Evolutionary conservation across 2,329 filamentous ascomycete species (phyloP).

Genomic region (Paracamarosporium sp.): DNA sequence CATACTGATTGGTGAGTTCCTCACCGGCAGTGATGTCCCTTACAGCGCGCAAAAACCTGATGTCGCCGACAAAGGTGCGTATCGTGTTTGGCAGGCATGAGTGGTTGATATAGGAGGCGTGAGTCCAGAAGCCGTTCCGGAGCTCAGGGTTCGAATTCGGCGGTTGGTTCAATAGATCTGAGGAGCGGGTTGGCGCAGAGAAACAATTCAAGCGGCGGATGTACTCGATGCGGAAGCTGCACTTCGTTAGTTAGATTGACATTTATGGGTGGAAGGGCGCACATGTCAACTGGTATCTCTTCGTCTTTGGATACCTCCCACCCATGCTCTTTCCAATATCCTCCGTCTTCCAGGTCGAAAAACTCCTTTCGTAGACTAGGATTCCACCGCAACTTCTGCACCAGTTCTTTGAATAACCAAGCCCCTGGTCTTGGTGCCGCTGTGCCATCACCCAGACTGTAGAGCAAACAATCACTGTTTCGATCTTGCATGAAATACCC

Average conservation of each 20-base stretch:
- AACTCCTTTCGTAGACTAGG: slow-evolving; percentile 38
- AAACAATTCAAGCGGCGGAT: slow-evolving; percentile 57
- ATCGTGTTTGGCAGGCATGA: slow-evolving; percentile 49
- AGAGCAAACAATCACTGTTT: slow-evolving; percentile 25
- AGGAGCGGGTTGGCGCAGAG: slow-evolving; percentile 36
- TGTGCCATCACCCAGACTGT: slow-evolving; percentile 32
- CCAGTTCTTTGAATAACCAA: slow-evolving; percentile 49
- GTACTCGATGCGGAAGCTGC: slow-evolving; percentile 52
- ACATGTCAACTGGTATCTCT: slow-evolving; percentile 51
- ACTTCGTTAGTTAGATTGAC: neutral
- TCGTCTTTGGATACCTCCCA: slow-evolving; percentile 41
- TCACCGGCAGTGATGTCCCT: slow-evolving; percentile 32
- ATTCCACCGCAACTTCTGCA: slow-evolving; percentile 57
- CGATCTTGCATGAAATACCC: slow-evolving; percentile 46
- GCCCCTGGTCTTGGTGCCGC: slow-evolving; percentile 44
- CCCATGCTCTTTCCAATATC: slow-evolving; percentile 29
- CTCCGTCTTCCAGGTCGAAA: slow-evolving; percentile 47
- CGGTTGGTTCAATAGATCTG: slow-evolving; percentile 19
- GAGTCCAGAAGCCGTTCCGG: slow-evolving; percentile 49
- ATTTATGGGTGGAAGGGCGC: slow-evolving; percentile 4
- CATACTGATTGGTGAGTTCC: slow-evolving; percentile 31
- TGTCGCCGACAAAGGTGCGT: slow-evolving; percentile 49
- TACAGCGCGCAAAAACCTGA: slow-evolving; percentile 49
- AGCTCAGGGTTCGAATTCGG: slow-evolving; percentile 20
- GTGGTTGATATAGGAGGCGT: slow-evolving; percentile 52